A percentile compares a stretch with the other conserved stretches of the same genome.
phyloP scores from a whole-genome alignment of 768 basidiomycete species.

The Phallus indusiatus region DNA sequence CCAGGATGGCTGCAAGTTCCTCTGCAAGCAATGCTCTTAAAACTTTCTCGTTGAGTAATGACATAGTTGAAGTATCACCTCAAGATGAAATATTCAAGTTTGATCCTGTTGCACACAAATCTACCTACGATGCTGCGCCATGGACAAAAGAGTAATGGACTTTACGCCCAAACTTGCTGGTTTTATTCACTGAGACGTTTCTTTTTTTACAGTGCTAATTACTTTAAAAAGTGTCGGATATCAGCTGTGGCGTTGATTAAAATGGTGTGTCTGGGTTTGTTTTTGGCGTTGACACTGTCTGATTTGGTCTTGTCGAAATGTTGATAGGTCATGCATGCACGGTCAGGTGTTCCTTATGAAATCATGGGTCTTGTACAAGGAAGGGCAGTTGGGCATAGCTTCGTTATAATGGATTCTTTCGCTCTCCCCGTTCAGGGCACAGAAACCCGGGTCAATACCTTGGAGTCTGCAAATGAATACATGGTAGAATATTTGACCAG shows the following conservation, averaged over 20 bases:
- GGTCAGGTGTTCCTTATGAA: constrained; percentile 95
- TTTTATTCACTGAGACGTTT: not conserved
- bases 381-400: constrained; percentile 70
- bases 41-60: constrained; percentile 64
- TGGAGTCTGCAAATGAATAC: constrained; percentile 93
- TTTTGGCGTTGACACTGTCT: constrained; percentile 2
- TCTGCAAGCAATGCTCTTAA: constrained; percentile 52
- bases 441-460: constrained; percentile 95
- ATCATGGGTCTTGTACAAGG: constrained; percentile 99
- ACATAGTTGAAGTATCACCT: constrained; percentile 57
- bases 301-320: not conserved
- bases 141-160: constrained; percentile 78
- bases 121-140: constrained; percentile 58
- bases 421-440: constrained; percentile 97
- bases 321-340: constrained; percentile 89
- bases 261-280: constrained; percentile 58
- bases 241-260: constrained; percentile 93
- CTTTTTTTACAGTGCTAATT: constrained; percentile 46
- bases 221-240: constrained; percentile 88
- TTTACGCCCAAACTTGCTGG: not conserved
- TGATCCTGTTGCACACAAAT: constrained; percentile 57
- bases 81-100: constrained; percentile 76
- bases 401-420: constrained; percentile 92
- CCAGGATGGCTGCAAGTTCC: constrained; percentile 2
- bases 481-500: constrained; percentile 90